A percentile compares a stretch with the other conserved stretches of the same genome.
phyloP scores from a whole-genome alignment of 495 filamentous ascomycete genomes.

The Aspergillus sparsus region DNA sequence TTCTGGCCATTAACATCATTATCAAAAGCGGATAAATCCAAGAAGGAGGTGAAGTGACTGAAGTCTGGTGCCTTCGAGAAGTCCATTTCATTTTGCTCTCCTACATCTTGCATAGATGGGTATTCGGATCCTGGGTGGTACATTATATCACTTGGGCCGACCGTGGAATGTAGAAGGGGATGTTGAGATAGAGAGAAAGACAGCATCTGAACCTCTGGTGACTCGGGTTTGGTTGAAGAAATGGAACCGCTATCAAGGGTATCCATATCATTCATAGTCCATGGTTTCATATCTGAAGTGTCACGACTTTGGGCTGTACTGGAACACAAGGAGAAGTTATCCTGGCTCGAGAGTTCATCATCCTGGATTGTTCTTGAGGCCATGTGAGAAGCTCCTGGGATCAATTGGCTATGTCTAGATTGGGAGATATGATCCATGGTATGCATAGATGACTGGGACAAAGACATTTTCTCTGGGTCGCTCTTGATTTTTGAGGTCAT shows the following conservation, averaged over 20 bases:
- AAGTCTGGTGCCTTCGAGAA: slow-evolving; percentile 37
- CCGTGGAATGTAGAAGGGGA: slow-evolving; percentile 42
- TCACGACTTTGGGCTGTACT: slow-evolving; percentile 40
- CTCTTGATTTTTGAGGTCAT: slow-evolving; percentile 45
- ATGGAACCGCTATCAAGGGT: slow-evolving; percentile 41
- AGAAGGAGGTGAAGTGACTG: slow-evolving; percentile 39
- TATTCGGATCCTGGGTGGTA: slow-evolving; percentile 46
- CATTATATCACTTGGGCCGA: slow-evolving; percentile 49
- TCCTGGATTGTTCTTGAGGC: slow-evolving; percentile 47
- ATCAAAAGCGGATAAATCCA: slow-evolving; percentile 48
- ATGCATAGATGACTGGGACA: slow-evolving; percentile 36
- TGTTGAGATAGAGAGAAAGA: slow-evolving; percentile 50
- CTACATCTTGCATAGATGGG: slow-evolving; percentile 42
- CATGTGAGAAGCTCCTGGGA: slow-evolving; percentile 44
- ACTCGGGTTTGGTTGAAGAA: slow-evolving; percentile 40
- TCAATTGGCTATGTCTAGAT: slow-evolving; percentile 39
- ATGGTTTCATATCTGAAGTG: slow-evolving; percentile 43
- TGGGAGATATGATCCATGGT: slow-evolving; percentile 36
- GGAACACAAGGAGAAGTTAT: slow-evolving; percentile 47
- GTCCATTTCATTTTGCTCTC: slow-evolving; percentile 47
- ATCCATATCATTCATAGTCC: slow-evolving; percentile 44
- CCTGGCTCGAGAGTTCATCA: slow-evolving; percentile 52
- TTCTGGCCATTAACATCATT: slow-evolving; percentile 45
- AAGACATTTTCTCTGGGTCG: slow-evolving; percentile 39
- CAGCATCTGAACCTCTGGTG: slow-evolving; percentile 50